A percentile compares a stretch with the other conserved stretches of the same genome.
Conservation (phyloP, 352 stramenopile genomes). For the Globisporangium polare region DNA sequence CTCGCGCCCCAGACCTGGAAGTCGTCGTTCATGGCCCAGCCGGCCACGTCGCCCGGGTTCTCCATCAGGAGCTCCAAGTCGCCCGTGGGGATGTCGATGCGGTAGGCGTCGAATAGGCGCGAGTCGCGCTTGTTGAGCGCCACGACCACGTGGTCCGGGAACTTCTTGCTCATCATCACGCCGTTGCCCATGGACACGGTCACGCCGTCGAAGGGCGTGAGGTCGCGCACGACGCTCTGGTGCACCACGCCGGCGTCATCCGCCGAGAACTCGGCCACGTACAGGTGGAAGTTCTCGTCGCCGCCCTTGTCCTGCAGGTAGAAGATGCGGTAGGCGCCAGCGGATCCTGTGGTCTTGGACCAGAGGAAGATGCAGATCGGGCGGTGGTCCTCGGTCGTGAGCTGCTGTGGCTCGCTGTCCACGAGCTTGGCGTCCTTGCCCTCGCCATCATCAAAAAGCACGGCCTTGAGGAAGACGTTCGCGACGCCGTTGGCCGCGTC, state of each 20-base stretch:
- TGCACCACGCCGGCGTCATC: constrained; percentile 20
- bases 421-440: constrained; percentile 24
- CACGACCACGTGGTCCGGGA: constrained; percentile 32
- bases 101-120: constrained; percentile 28
- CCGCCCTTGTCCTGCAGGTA: constrained; percentile 41
- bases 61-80: constrained; percentile 21
- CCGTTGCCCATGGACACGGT: constrained; percentile 23
- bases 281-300: constrained; percentile 47
- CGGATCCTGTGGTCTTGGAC: constrained; percentile 22
- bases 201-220: constrained; percentile 31
- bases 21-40: constrained; percentile 26
- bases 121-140: constrained; percentile 33
- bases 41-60: constrained; percentile 28
- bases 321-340: constrained; percentile 21
- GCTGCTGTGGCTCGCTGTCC: constrained; percentile 24
- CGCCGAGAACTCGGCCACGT: constrained; percentile 32
- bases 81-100: constrained; percentile 27
- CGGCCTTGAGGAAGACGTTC: constrained; percentile 42
- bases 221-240: constrained; percentile 27
- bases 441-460: constrained; percentile 18
- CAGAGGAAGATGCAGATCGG: constrained; percentile 39
- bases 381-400: constrained; percentile 35
- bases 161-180: constrained; percentile 22
- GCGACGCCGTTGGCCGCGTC: constrained; percentile 33
- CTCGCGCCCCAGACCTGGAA: constrained; percentile 25